Base-by-base conservation (phyloP, 2,329 filamentous ascomycete species). In the Fusarium vanettenii region DNA sequence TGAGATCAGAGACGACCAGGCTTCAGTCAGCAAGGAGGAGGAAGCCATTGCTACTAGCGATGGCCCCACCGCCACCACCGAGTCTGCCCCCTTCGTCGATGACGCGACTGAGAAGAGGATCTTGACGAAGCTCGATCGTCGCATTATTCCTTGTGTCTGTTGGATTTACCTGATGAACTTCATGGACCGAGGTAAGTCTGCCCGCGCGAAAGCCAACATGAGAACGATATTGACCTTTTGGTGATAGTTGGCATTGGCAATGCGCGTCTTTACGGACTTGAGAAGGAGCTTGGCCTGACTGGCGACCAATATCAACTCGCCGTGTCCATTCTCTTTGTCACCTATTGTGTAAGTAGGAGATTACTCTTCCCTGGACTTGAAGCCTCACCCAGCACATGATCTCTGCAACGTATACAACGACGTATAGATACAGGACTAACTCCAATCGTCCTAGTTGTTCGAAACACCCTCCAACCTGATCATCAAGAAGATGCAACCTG, bases 381-480 rank as follows among this genome's bases (percentile, higher is more conserved):
- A 56, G 9, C 29, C 52, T 56, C 29, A 20, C 52, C n/a, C 52
- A 20, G 20, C 29, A 14, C 29, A 16, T n/a, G 29, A 20, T 35
- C 52, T n/a, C 18, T 33, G 27, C 18, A 31, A 55, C 29, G 9
- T 50, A 6, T 50, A 50, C 27, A 55, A n/a, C 27, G n/a, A 33
- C 0, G 27, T 20, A 7, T 31, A 5, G 50, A 20, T 5, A 20
- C 27, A 55, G n/a, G 3, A 35, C 52, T 56, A 35, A 56, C 18
- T 13, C 52, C 13, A 33, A 35, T 56, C 45, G 20, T 55, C 14
- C 8, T 8, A 64, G 61, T 31, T 64, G n/a, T 79, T 79, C 60
- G 78, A 79, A 25, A 73, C 70, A 1, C 73, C 73, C 13, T 71
- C 73, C 63, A 80, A 80, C 48, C 41, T 79, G 5, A 75, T 75